Base-by-base conservation (phyloP, 2,329 filamentous ascomycete species). In the Alternaria angustiovoidea region DNA sequence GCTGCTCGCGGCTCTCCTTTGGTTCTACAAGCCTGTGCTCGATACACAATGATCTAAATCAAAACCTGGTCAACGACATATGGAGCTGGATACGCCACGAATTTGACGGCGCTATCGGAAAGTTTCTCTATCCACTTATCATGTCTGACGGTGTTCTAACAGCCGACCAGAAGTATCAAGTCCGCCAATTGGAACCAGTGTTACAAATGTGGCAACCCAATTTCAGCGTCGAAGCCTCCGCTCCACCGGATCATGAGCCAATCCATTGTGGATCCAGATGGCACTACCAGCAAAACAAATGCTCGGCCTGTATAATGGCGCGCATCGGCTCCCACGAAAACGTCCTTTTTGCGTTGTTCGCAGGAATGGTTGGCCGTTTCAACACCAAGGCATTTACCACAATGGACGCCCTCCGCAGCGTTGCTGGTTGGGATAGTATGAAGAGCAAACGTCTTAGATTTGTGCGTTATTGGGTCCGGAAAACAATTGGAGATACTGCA, bases 291-390 rank as follows among this genome's bases (percentile, higher is more conserved):
- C 6, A 52, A 4, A 63, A 73, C 26, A 44, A 57, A 9, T 78
- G 75, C 54, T 53, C 67, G 4, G 74, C 71, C 2, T 78, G 75
- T 34, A 70, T 77, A 46, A 64, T 77, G 9, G 62, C 72, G 9
- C 66, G 75, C 1, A 68, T 78, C 2, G 74, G 73, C 4, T 65
- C 63, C 2, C 70, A 77, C 24, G 30, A 51, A 4, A 30, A 60
- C 9, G 70, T 72, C 4, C 32, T 74, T 1, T 65, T 65, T 26
- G 72, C 74, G 7, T 59, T 77, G 22, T 67, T 74, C 5, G 66
- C 67, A 7, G 70, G 70, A 6, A 70, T 75, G 65, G 64, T 73
- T 3, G 70, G 67, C 2, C 64, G 65, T 30, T 64, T 65, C 16
- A 59, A 44, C 1, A 48, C 24, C 0, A 53, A 51, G 28, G 57